Evolutionary conservation across 441 rosid species (phyloP), one percentile per base, ranked within the genome.

Genomic region (Pelargonium citronellum): DNA sequence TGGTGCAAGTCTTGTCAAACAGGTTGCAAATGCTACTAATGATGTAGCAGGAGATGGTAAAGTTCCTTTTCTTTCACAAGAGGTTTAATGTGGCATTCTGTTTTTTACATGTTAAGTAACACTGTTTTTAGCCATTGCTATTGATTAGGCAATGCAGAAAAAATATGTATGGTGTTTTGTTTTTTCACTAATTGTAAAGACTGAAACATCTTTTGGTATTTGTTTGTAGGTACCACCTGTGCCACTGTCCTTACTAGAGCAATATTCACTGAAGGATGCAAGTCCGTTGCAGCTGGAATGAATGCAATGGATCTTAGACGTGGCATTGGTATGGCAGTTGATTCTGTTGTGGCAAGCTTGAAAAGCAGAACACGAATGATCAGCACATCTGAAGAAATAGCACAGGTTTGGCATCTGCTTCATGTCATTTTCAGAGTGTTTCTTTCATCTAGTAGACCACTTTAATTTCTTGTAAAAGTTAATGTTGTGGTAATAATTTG

Each of bases 241-340:
- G 96, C 97, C n/a, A 90, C 97, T 74, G 97, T 90, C 76, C 81
- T 94, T 75, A 89, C 97, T 71, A 91, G 89, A 85, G 90, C 99
- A n/a, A 94, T 90, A 78, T 91, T 94, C 69, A 72, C 77, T 13
- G 97, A 91, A 81, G 97, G 99, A 71, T 90, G 96, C 85, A 94
- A 91, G 78, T 86, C 94, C 37, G 81, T 91, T 69, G 97, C 99
- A 78, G 94, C 94, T 78, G 97, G 97, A 74, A 86, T 91, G 69
- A 94, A 94, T 87, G 97, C 90, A 71, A 94, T 94, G 99, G 96
- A 91, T 83, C 74, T 94, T 80, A 87, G 97, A 34, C 80, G 74
- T 66, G 99, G 99, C 55, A 91, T 91, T 37, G 87, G 86, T 70
- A 80, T 82, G 86, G 99, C 99, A 0, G 86, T 94, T 79, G 83